Base-by-base conservation (phyloP, 768 basidiomycete genomes). In the Leucosporidium yakuticum region DNA sequence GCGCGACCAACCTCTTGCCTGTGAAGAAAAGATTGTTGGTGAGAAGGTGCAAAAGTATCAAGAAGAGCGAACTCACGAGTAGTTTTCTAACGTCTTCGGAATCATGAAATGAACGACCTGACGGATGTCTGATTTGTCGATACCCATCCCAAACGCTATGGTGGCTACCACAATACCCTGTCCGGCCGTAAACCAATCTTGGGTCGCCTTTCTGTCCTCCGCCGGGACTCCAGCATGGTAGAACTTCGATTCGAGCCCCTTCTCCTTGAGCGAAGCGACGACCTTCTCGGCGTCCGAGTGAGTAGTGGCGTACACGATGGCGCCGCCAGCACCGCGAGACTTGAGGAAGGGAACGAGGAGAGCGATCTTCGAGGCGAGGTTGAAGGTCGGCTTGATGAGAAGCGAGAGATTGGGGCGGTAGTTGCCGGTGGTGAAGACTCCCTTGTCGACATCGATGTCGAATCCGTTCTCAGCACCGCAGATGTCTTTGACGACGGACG, bases 1-100 rank as follows among this genome's bases (percentile, higher is more conserved):
- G 94, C 96, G 65, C 95, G 85, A 6, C 95, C 95, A 0, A 95
- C 96, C 80, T 99, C 96, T 80, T 98, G 94, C 75, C 59, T 65
- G 63, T 49, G 58, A 74, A 65, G 62, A 67, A 49, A 60, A 15
- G 14, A 57, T 58, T 25, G 56, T 64, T 56, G 20, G 27, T 29
- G n/a, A 21, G 51, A 8, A 27, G 58, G 60, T n/a, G 62, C 27
- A 48, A 14, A 3, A 15, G 39, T 15, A 15, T 12, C 8, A 63
- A 32, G 15, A 74, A 81, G 74, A 96, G 80, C 80, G 87, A 87
- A 69, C 82, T 25, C 80, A 54, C 51, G 57, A 66, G 55, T 69
- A 82, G 67, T 80, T 80, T 72, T 83, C 83, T 8, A 83, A 65
- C 0, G 82, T 82, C 75, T 83, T 83, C 9, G 82, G 82, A 75